Base-by-base conservation (phyloP, 2,329 filamentous ascomycete species). In the Arthrinium phaeospermum region DNA sequence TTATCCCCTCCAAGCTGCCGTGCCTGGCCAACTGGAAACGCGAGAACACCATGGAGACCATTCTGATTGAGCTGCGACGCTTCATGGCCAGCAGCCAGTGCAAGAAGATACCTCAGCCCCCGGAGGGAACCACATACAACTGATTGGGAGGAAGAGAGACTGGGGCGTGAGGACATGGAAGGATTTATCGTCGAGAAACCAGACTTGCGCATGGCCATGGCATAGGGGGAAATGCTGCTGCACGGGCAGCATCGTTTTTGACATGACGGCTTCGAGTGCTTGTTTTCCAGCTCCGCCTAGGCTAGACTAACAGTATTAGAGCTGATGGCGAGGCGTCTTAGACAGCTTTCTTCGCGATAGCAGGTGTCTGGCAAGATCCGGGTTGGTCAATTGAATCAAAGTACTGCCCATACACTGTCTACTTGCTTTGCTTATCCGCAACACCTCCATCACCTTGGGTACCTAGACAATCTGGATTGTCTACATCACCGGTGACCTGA, bases 21-120 rank as follows among this genome's bases (percentile, higher is more conserved):
- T 97, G 95, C 79, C 88, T 99, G 64, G 90, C 92, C 71, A 91
- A 94, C 82, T 99, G 96, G 96, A 96, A 94, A 86, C 89, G 94
- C 73, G 93, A 97, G 67, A 96, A 95, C 81, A 97, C 95, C 46
- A 97, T 98, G 94, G 96, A 98, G 86, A 97, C 94, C 0, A 91
- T 97, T 71, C 85, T 98, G 76, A 94, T 96, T 75, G 95, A 97
- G 82, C 87, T 98, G 73, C 89, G 94, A 86, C 91, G 95, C 83
- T 97, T 94, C 82, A 98, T 99, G 96, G 96, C 96, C 44, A 90
- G 95, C 73, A 91, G 93, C 37, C 88, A 91, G 76, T 93, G 98
- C 86, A 98, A 98, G 90, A 98, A 98, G 85, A 91, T 98, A 44
- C 93, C 94, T 16, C 96, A 99, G 83, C 96, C 96, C 53, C 90